Percentiles rank a stretch among this genome's conserved stretches.
phyloP scores from a whole-genome alignment of 208 protist species.

The Kentomonas sorsogonicus region DNA sequence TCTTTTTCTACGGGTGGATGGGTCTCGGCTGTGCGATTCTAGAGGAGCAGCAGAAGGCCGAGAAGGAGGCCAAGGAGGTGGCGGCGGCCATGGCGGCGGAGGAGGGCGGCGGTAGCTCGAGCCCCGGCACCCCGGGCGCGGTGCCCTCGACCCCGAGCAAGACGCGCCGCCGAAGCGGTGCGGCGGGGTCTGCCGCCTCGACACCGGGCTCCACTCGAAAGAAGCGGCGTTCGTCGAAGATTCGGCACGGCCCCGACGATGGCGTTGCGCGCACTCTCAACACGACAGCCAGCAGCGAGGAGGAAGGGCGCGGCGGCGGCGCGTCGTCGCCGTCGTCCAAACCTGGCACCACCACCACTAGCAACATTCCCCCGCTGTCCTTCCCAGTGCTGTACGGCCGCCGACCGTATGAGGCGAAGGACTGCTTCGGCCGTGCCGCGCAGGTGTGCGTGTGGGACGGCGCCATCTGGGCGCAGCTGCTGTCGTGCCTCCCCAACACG shows the following conservation, averaged over 20 bases:
- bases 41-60: slow-evolving; percentile 14
- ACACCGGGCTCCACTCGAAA: too few relatives aligned
- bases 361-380: slow-evolving; percentile 7
- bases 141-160: background rate
- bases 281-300: background rate
- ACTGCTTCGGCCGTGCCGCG: slow-evolving; percentile 21
- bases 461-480: slow-evolving; percentile 17
- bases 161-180: background rate
- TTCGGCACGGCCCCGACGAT: background rate
- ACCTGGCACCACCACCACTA: background rate
- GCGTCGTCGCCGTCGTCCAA: too few relatives aligned
- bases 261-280: background rate
- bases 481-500: slow-evolving; percentile 7
- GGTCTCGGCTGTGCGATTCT: slow-evolving; percentile 20
- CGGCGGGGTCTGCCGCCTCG: too few relatives aligned
- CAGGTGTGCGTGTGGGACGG: slow-evolving; percentile 14
- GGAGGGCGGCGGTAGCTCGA: background rate
- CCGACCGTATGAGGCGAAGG: slow-evolving; percentile 20
- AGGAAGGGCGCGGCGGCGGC: background rate
- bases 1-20: slow-evolving; percentile 23
- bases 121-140: background rate
- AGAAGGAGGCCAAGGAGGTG: slow-evolving; percentile 11
- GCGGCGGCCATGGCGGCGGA: slow-evolving; percentile 3
- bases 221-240: background rate
- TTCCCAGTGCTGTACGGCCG: slow-evolving; percentile 23